Base-by-base conservation (phyloP, 768 basidiomycete species). In the Tulasnella sp. region DNA sequence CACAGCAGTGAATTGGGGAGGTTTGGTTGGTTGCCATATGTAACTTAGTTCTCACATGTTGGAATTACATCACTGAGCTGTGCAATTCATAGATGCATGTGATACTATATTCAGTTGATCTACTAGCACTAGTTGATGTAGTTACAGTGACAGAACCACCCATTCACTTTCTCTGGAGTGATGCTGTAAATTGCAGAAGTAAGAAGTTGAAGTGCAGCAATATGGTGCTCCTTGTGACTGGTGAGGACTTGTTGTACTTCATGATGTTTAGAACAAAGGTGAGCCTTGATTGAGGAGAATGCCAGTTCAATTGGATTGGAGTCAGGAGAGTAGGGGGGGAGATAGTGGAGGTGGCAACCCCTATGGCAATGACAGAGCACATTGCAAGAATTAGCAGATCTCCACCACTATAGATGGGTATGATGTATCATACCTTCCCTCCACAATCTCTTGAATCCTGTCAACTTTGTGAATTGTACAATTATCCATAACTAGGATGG, bases 51-150 rank as follows among this genome's bases (percentile, higher is more conserved):
- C 62, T 59, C 39, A 63, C 29, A 4, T 61, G 55, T n/a, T 45
- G 7, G n/a, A 37, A n/a, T n/a, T 37, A 37, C n/a, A 9, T 37
- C 9, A 9, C 36, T 9, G n/a, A 37, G 36, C 9, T n/a, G n/a
- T 37, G 9, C 36, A 37, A 9, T n/a, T 9, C 36, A 37, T 37
- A n/a, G 36, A n/a, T 9, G 9, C n/a, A 37, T 9, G n/a, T 37
- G 36, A 37, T 9, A n/a, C n/a, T 37, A 37, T 37, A 12, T 17
- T 29, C 48, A 41, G 32, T 61, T 67, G 23, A 71, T 66, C 49
- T 74, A 72, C 9, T 71, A 73, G 11, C 23, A 31, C 27, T 48
- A 48, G 5, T 55, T 42, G n/a, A 55, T 25, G 23, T 46, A 55
- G 1, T 40, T 40, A 25, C 53, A 55, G 29, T 43, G 41, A n/a